A percentile compares a stretch with the other conserved stretches of the same genome.
Conservation (phyloP, 129 eudicot species). For the Chrysanthemum lavandulifolium region DNA sequence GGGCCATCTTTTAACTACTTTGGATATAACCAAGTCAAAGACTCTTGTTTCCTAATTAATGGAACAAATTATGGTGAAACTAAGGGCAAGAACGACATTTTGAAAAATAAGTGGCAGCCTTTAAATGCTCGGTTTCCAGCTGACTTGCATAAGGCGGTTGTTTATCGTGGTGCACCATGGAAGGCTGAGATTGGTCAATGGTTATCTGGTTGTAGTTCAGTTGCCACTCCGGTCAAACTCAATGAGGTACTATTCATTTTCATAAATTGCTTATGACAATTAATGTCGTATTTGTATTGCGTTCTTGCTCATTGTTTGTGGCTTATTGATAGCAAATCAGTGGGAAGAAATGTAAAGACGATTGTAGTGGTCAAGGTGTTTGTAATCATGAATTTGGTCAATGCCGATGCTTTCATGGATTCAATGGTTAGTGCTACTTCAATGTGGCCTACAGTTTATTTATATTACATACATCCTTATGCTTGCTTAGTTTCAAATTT, state of each 20-base stretch:
- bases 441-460: background rate
- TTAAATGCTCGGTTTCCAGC: constrained; percentile 57
- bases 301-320: constrained; percentile 17
- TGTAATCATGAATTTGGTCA: constrained; percentile 86
- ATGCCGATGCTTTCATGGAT: constrained; percentile 97
- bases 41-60: constrained; percentile 43
- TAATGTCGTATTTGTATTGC: background rate
- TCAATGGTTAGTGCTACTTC: constrained; percentile 58
- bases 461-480: too few relatives aligned
- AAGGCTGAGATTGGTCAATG: constrained; percentile 84
- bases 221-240: constrained; percentile 47
- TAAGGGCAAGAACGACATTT: constrained; percentile 23
- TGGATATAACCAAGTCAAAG: constrained; percentile 49
- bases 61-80: constrained; percentile 19
- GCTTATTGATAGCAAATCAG: constrained; percentile 50
- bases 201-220: constrained; percentile 79
- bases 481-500: too few relatives aligned
- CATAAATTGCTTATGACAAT: background rate
- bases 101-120: constrained; percentile 28
- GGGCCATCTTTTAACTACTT: constrained; percentile 57
- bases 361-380: constrained; percentile 84
- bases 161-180: constrained; percentile 95
- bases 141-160: constrained; percentile 78
- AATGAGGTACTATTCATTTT: constrained; percentile 53
- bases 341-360: constrained; percentile 73